Base-by-base conservation (phyloP, 2,329 filamentous ascomycete genomes). In the Penicillium sp. region DNA sequence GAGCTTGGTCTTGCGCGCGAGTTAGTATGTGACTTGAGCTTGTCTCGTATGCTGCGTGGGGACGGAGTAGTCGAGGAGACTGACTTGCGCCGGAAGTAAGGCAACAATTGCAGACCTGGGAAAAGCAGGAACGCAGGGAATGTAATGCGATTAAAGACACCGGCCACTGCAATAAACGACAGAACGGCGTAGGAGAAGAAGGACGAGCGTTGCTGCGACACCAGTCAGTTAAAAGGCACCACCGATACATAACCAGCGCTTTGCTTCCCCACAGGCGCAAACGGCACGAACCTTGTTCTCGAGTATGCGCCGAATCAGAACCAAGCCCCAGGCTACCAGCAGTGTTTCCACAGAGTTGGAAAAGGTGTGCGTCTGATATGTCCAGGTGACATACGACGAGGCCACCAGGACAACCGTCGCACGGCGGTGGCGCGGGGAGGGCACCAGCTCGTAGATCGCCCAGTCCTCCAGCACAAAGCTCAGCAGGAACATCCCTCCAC, bases 351-450 rank as follows among this genome's bases (percentile, higher is more conserved):
- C 85, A 61, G 94, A 96, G 78, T 99, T 99, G 63, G 94, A 98
- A 76, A 99, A 98, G 13, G 95, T 98, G 77, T 99, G 95, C 18
- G 92, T 95, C 78, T 99, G 95, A 78, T 94, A 96, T 46, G 94
- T 97, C 94, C 95, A 99, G 50, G 95, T 99, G 67, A 97, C 94
- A 78, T 98, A 99, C 27, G 92, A 97, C 31, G 94, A 98, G 47
- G 94, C 92, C 60, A 97, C 90, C 58, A 99, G 83, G 47, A 96
- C 82, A 46, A 96, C 85, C 10, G 92, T 91, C 56, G 89, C 81
- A 67, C 86, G 86, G 63, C 92, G 88, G 69, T 85, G 80, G 60
- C 88, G 87, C 62, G 87, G 87, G 40, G 89, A 89, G 61, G 88
- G 87, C 56, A 97, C 88, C 63, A 98, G 83, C 76, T 99, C 95